These are phyloP conservation scores for Fraxinus sp. DNA, from an alignment of 305 asterid genomes.

Conservation along the genomic window DNA sequence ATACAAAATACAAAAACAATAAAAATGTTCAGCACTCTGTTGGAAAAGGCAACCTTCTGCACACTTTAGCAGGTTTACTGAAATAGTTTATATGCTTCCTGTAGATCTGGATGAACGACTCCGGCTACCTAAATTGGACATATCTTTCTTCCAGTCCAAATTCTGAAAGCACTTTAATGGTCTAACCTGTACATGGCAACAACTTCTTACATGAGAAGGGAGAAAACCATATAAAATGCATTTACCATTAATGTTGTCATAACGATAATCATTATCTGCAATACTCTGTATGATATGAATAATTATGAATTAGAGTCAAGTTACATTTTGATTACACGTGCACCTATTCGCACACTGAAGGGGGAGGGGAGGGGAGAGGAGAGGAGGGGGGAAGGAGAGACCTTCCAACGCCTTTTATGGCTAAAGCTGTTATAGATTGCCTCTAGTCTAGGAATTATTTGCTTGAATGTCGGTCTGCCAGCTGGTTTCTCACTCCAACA, in stretches of 20 bases:
- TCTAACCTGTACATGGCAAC: constrained; percentile 45
- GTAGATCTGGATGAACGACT: constrained; percentile 38
- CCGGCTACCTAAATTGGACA: constrained; percentile 37
- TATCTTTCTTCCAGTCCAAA: constrained; percentile 49
- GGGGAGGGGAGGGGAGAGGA: neutral
- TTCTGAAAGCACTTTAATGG: constrained; percentile 61
- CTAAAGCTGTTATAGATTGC: constrained; percentile 56
- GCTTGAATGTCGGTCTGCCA: constrained; percentile 78
- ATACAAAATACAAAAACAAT: neutral
- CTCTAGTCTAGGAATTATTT: constrained; percentile 75
- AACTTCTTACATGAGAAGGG: neutral
- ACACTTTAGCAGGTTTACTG: neutral
- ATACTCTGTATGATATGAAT: neutral
- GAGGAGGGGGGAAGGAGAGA: constrained; percentile 19
- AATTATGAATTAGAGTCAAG: neutral
- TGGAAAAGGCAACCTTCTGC: neutral
- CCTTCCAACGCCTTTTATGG: constrained; percentile 81
- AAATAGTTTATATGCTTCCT: constrained; percentile 35
- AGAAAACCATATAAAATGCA: neutral
- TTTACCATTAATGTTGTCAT: neutral
- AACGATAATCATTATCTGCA: neutral
- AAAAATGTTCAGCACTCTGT: neutral
- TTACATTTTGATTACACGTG: neutral
- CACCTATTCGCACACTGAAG: neutral
- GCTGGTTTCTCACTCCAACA: constrained; percentile 79